A percentile compares a stretch with the other conserved stretches of the same genome.
These are phyloP conservation scores for Dactylellina drechsleri DNA, from an alignment of 2,329 filamentous ascomycete genomes.

Conservation along the genomic window DNA sequence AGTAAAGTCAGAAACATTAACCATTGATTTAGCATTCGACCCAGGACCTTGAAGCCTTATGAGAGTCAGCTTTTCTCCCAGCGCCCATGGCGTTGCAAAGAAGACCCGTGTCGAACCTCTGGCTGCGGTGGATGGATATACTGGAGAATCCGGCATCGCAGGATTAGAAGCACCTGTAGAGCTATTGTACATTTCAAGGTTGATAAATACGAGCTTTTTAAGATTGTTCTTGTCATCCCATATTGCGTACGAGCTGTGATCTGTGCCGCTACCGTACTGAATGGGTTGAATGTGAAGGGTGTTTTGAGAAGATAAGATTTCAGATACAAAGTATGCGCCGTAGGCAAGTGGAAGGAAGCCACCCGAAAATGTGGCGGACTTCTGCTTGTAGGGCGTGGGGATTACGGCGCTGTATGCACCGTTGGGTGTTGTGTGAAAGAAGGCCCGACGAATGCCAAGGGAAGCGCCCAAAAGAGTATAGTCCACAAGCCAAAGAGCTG, in stretches of 20 bases:
- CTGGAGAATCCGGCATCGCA: conserved; percentile 15
- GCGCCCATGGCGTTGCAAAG: conserved; percentile 32
- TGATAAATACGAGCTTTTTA: conserved; percentile 45
- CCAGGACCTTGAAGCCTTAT: conserved; percentile 40
- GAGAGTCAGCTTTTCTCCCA: conserved; percentile 32
- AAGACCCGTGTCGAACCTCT: conserved; percentile 30
- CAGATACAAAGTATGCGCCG: conserved; percentile 45
- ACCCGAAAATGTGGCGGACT: conserved; percentile 9
- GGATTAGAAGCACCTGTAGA: conserved; percentile 17
- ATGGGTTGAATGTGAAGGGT: conserved; percentile 31
- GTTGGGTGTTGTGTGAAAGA: conserved; percentile 57
- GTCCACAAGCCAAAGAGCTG: conserved; percentile 58
- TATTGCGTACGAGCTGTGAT: conserved; percentile 45
- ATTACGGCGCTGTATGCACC: conserved; percentile 55
- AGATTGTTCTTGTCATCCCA: conserved; percentile 42
- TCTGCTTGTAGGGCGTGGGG: conserved; percentile 14
- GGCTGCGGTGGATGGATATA: conserved; percentile 13
- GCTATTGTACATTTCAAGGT: conserved; percentile 38
- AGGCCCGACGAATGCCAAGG: conserved; percentile 56
- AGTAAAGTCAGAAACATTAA: conserved; percentile 41
- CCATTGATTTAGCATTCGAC: conserved; percentile 38
- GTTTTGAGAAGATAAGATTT: conserved; percentile 34
- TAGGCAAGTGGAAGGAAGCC: conserved; percentile 43
- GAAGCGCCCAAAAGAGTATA: conserved; percentile 57
- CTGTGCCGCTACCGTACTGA: conserved; percentile 22